These are phyloP conservation scores for Aspergillus clavatus DNA, from an alignment of 2,329 filamentous ascomycete species.

Conservation along the genomic window DNA sequence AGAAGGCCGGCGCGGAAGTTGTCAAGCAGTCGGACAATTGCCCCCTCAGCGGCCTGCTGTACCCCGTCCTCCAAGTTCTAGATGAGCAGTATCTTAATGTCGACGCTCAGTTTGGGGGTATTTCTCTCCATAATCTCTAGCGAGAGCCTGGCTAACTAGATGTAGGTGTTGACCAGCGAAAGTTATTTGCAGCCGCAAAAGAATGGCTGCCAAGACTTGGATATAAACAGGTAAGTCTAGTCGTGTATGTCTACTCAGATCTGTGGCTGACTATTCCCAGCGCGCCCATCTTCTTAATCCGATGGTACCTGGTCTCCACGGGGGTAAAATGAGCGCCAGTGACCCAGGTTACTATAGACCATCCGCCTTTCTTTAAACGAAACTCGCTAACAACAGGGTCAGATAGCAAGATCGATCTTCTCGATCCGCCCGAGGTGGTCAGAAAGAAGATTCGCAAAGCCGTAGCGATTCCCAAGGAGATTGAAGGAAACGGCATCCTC, in stretches of 20 bases:
- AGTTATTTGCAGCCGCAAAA: slow-evolving; percentile 54
- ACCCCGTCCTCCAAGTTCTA: slow-evolving; percentile 82
- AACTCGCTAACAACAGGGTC: not conserved
- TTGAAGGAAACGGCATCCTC: slow-evolving; percentile 82
- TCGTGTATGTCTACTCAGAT: not conserved
- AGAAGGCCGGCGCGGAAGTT: slow-evolving; percentile 86
- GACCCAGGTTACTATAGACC: slow-evolving; percentile 32
- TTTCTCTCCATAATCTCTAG: slow-evolving; percentile 25
- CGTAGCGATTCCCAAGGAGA: slow-evolving; percentile 65
- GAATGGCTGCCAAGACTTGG: slow-evolving; percentile 82
- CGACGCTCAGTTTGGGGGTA: slow-evolving; percentile 81
- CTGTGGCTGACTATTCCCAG: slow-evolving; percentile 12
- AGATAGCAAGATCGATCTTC: slow-evolving; percentile 71
- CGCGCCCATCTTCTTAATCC: slow-evolving; percentile 73
- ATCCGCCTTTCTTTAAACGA: not conserved
- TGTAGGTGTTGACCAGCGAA: slow-evolving; percentile 49
- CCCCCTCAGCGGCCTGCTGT: slow-evolving; percentile 68
- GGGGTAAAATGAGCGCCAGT: slow-evolving; percentile 82
- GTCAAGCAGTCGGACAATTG: slow-evolving; percentile 86
- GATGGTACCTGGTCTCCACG: slow-evolving; percentile 80
- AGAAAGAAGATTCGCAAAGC: slow-evolving; percentile 83
- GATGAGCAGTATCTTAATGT: slow-evolving; percentile 87
- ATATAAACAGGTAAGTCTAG: slow-evolving; percentile 58
- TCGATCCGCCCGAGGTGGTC: slow-evolving; percentile 71
- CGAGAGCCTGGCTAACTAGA: not conserved